Conservation (phyloP, 768 basidiomycete genomes). For the Hygrocybe coccinea region DNA sequence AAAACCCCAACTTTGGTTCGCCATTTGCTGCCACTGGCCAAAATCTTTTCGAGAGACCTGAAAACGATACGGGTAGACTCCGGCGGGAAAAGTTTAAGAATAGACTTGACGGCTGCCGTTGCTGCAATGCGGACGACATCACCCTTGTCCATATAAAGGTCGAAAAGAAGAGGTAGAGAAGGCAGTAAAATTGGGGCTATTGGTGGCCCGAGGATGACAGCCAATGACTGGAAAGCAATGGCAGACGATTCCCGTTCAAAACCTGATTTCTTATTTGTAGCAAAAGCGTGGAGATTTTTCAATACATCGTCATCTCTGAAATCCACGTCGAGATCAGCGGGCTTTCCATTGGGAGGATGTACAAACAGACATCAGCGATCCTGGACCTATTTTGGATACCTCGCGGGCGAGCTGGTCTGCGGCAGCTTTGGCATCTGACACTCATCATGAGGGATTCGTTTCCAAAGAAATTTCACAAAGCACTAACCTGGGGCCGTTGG, state of each 20-base stretch:
- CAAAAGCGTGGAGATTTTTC: slow-evolving; percentile 59
- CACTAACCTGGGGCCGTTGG: slow-evolving; percentile 14
- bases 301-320: slow-evolving; percentile 59
- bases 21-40: slow-evolving; percentile 84
- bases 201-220: slow-evolving; percentile 62
- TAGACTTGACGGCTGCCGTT: slow-evolving; percentile 72
- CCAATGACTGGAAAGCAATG: slow-evolving; percentile 73
- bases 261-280: slow-evolving; percentile 80
- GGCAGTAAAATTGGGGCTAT: slow-evolving; percentile 71
- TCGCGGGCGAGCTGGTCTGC: slow-evolving; percentile 76
- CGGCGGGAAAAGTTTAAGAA: slow-evolving; percentile 79
- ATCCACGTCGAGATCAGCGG: not conserved
- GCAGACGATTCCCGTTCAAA: slow-evolving; percentile 85
- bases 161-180: slow-evolving; percentile 71
- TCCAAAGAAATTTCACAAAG: not conserved
- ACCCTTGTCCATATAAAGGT: slow-evolving; percentile 90
- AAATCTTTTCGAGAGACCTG: slow-evolving; percentile 60
- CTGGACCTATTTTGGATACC: slow-evolving; percentile 57
- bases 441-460: not conserved
- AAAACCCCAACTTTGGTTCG: slow-evolving; percentile 88
- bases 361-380: slow-evolving; percentile 50
- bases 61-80: slow-evolving; percentile 73
- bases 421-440: slow-evolving; percentile 74
- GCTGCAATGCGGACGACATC: slow-evolving; percentile 85
- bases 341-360: not conserved